Conservation (phyloP, 2,329 filamentous ascomycete genomes). For the Cercospora nicotianae region DNA sequence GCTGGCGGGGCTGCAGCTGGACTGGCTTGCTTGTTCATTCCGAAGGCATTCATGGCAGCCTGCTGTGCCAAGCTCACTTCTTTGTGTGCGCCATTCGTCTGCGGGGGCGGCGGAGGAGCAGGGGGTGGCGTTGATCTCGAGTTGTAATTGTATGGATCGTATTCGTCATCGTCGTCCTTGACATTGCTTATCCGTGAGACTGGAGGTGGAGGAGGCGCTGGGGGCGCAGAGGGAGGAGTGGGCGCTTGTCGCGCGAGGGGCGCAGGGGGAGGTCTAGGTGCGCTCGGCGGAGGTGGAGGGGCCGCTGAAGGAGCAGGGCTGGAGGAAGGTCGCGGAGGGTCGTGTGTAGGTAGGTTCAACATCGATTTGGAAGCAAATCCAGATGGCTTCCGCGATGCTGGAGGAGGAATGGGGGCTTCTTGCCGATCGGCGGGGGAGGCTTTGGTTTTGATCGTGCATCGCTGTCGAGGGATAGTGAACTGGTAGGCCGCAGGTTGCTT, state of each 20-base stretch:
- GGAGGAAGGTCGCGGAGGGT: conserved; percentile 49
- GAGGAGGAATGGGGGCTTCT: conserved; percentile 66
- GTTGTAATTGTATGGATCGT: conserved; percentile 28
- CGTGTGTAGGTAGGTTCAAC: conserved; percentile 37
- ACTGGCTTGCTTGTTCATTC: conserved; percentile 40
- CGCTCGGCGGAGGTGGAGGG: conserved; percentile 45
- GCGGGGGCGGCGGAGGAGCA: conserved; percentile 51
- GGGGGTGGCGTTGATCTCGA: conserved; percentile 51
- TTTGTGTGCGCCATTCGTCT: conserved; percentile 41
- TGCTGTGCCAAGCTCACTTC: conserved; percentile 56
- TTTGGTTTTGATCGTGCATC: conserved; percentile 55
- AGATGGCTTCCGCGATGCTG: conserved; percentile 59
- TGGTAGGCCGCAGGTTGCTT: conserved; percentile 57
- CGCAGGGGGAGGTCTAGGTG: conserved; percentile 39
- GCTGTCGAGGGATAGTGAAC: conserved; percentile 58
- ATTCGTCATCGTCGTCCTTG: conserved; percentile 25
- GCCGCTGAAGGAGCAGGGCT: conserved; percentile 63
- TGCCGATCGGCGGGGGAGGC: conserved; percentile 75
- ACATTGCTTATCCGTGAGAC: conserved; percentile 20
- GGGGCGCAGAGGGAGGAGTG: conserved; percentile 49
- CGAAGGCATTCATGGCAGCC: conserved; percentile 59
- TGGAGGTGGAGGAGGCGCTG: conserved; percentile 41
- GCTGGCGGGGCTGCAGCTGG: conserved; percentile 41
- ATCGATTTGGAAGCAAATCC: conserved; percentile 40
- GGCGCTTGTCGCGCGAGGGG: conserved; percentile 29